These are phyloP conservation scores for Tympanopsis confertula DNA, from an alignment of 2,329 filamentous ascomycete species.

Conservation along the genomic window DNA sequence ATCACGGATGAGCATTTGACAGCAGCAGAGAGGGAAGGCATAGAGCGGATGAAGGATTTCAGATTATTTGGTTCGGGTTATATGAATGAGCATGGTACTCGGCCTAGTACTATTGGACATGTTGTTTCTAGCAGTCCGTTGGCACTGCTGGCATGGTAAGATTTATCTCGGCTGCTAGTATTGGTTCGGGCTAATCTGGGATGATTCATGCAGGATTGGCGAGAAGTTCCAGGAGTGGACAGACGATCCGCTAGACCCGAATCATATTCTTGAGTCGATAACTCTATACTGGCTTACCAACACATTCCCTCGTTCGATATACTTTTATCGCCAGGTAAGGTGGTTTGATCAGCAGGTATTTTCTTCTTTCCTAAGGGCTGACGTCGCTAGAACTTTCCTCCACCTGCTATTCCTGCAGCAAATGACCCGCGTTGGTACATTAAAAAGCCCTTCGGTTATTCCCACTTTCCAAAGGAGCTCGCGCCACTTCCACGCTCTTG, in stretches of 20 bases:
- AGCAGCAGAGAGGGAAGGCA: constrained; percentile 20
- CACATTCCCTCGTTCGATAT: constrained; percentile 32
- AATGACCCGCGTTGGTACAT: constrained; percentile 15
- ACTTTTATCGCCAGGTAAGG: constrained; percentile 28
- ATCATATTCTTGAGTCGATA: constrained; percentile 34
- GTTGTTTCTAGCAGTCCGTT: constrained; percentile 39
- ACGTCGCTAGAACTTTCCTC: constrained; percentile 6
- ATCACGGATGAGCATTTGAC: constrained; percentile 8
- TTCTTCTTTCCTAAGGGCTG: not conserved
- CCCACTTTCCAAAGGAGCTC: constrained; percentile 29
- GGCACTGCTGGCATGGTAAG: constrained; percentile 39
- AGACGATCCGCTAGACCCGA: constrained; percentile 25
- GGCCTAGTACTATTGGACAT: constrained; percentile 43
- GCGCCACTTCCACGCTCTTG: constrained; percentile 21
- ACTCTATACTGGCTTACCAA: constrained; percentile 44
- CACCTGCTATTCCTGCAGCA: not conserved
- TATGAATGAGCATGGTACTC: constrained; percentile 35
- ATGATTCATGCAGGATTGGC: constrained; percentile 25
- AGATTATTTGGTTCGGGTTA: constrained; percentile 31
- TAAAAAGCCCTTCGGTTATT: constrained; percentile 32
- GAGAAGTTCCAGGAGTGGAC: constrained; percentile 45
- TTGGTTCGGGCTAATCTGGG: not conserved
- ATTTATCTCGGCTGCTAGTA: not conserved
- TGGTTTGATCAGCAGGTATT: not conserved
- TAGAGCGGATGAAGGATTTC: constrained; percentile 26